Conservation (phyloP, 2,329 filamentous ascomycete genomes). For the Juglanconis juglandina region DNA sequence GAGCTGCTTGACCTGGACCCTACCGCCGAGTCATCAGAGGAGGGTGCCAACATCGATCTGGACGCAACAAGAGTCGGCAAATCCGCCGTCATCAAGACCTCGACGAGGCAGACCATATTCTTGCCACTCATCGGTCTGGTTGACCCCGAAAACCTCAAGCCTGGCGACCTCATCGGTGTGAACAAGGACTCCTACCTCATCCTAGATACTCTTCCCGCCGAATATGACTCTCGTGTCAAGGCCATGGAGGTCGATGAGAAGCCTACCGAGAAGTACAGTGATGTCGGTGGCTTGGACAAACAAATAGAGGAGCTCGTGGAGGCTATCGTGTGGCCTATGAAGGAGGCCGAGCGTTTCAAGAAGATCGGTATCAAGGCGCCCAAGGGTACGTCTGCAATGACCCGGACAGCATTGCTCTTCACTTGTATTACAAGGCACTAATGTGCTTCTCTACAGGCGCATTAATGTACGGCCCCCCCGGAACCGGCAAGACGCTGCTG, state of each 20-base stretch:
- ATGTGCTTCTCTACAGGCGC: constrained; percentile 59
- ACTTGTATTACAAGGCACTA: constrained; percentile 11
- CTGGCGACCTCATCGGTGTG: constrained; percentile 92
- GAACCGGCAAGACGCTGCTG: constrained; percentile 86
- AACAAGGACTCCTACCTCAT: constrained; percentile 99
- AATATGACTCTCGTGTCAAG: constrained; percentile 98
- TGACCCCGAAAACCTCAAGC: constrained; percentile 91
- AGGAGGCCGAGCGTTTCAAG: constrained; percentile 98
- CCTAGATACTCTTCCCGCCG: constrained; percentile 90
- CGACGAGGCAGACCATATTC: constrained; percentile 97
- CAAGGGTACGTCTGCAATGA: constrained; percentile 66
- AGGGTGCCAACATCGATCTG: constrained; percentile 97
- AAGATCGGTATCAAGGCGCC: constrained; percentile 99
- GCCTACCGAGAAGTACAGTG: constrained; percentile 97
- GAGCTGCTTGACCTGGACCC: constrained; percentile 96
- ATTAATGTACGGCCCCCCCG: constrained; percentile 93
- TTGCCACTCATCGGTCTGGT: constrained; percentile 94
- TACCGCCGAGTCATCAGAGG: constrained; percentile 90
- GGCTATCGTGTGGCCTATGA: constrained; percentile 99
- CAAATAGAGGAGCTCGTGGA: constrained; percentile 99
- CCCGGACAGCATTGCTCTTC: neutral
- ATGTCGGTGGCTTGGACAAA: constrained; percentile 96
- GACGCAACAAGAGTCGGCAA: constrained; percentile 96
- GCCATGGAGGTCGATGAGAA: constrained; percentile 99
- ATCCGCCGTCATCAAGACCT: constrained; percentile 98